phyloP scores from a whole-genome alignment of 139 green algal species.

The Auxenochlorella pyrenoidosa region DNA sequence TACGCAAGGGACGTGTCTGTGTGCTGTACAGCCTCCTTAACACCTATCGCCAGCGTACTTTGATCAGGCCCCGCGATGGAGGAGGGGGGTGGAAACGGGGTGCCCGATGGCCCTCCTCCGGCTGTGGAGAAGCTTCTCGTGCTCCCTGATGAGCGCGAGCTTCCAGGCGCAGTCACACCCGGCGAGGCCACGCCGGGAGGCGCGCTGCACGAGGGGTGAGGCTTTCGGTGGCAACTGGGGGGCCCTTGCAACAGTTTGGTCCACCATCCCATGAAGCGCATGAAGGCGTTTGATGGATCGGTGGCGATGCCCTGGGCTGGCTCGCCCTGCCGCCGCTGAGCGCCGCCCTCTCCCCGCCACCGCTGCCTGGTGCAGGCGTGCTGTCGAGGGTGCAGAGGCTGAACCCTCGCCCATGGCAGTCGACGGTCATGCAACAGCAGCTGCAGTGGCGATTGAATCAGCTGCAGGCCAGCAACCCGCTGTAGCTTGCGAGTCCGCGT shows the following conservation, averaged over 20 bases:
- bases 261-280: too few relatives aligned
- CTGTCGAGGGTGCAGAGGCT: too few relatives aligned
- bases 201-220: background rate
- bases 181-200: too few relatives aligned
- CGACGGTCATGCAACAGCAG: background rate
- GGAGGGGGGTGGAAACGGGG: too few relatives aligned
- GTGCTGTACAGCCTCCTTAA: too few relatives aligned
- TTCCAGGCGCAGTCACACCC: background rate
- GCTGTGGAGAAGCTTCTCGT: background rate
- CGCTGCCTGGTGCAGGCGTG: background rate
- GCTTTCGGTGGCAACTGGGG: background rate
- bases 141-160: background rate
- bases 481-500: background rate
- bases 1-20: too few relatives aligned
- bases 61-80: too few relatives aligned
- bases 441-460: background rate
- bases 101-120: too few relatives aligned
- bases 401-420: background rate
- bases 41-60: too few relatives aligned
- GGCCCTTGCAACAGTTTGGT: background rate
- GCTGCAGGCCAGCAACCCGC: background rate
- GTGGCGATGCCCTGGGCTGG: background rate
- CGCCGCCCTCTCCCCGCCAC: background rate
- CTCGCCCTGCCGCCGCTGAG: background rate
- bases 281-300: too few relatives aligned